Percentiles rank a stretch among this genome's conserved stretches.
Conservation (phyloP, 2,329 filamentous ascomycete genomes). For the Hymenoscyphus repandus region DNA sequence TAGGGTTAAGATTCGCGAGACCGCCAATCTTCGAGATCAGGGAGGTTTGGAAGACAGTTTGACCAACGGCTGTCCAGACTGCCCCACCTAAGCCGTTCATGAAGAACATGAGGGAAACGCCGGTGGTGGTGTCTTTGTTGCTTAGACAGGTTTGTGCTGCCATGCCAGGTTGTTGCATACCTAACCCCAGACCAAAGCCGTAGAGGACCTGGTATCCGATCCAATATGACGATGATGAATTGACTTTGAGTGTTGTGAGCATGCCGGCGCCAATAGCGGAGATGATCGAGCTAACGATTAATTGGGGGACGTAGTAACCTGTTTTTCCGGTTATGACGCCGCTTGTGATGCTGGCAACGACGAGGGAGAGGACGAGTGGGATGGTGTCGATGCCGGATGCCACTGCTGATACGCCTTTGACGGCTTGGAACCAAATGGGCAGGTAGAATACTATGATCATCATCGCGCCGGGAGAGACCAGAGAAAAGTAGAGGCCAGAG, state of each 20-base stretch:
- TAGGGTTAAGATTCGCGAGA: constrained; percentile 6
- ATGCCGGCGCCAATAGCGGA: constrained; percentile 37
- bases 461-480: constrained; percentile 28
- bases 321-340: constrained; percentile 29
- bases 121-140: constrained; percentile 26
- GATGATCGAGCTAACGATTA: constrained; percentile 22
- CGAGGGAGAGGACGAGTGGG: constrained; percentile 32
- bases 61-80: constrained; percentile 31
- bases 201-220: constrained; percentile 26
- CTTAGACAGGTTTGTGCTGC: constrained; percentile 26
- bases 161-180: constrained; percentile 28
- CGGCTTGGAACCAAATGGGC: constrained; percentile 44
- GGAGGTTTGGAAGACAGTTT: constrained; percentile 24
- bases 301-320: constrained; percentile 26
- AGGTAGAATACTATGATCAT: constrained; percentile 44
- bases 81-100: constrained; percentile 34
- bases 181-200: constrained; percentile 29
- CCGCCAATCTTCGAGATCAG: constrained; percentile 21
- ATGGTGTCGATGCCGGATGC: constrained; percentile 34
- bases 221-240: constrained; percentile 34
- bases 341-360: constrained; percentile 27
- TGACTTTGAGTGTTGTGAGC: constrained; percentile 34
- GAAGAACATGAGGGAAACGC: constrained; percentile 33
- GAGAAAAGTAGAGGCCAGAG: constrained; percentile 29
- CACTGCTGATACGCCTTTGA: constrained; percentile 36